Evolutionary conservation across 78 protist species (phyloP).

Genomic region (Neovahlkampfia damariscottae): DNA sequence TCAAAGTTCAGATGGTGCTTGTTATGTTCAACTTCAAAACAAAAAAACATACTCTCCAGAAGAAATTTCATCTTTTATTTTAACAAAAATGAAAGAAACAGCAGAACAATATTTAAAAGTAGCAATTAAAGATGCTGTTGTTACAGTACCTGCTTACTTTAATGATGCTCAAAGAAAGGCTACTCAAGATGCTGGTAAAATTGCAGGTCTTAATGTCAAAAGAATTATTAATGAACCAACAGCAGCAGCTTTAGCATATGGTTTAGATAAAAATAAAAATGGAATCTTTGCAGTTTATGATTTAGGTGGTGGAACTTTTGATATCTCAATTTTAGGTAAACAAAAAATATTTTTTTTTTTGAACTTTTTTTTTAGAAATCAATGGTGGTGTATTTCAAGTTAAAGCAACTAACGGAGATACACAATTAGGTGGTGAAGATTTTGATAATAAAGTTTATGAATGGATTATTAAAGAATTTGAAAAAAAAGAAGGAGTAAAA

Average conservation of each 20-base stretch:
- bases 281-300: conserved; percentile 78
- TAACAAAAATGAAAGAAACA: conserved; percentile 93
- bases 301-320: conserved; percentile 99
- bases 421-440: conserved; percentile 99
- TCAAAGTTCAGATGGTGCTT: conserved; percentile 68
- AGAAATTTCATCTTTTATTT: conserved; percentile 89
- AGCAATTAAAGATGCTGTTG: conserved; percentile 73
- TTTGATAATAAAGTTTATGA: conserved; percentile 69
- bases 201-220: conserved; percentile 89
- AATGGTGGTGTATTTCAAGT: conserved; percentile 95
- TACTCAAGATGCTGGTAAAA: conserved; percentile 96
- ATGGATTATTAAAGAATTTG: conserved; percentile 64
- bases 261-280: conserved; percentile 60
- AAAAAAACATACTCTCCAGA: conserved; percentile 86
- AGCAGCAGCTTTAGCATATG: conserved; percentile 96
- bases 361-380: too few relatives aligned
- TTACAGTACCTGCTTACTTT: conserved; percentile 99
- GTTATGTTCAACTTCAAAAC: conserved; percentile 71
- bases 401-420: conserved; percentile 94
- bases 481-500: conserved; percentile 61
- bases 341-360: too few relatives aligned
- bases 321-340: conserved; percentile 91
- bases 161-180: conserved; percentile 98
- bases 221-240: conserved; percentile 99
- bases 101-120: conserved; percentile 78